Percentiles rank a stretch among this genome's conserved stretches.
Evolutionary conservation across 495 filamentous ascomycete genomes (phyloP).

Genomic region (Astrothelium macrocarpum): DNA sequence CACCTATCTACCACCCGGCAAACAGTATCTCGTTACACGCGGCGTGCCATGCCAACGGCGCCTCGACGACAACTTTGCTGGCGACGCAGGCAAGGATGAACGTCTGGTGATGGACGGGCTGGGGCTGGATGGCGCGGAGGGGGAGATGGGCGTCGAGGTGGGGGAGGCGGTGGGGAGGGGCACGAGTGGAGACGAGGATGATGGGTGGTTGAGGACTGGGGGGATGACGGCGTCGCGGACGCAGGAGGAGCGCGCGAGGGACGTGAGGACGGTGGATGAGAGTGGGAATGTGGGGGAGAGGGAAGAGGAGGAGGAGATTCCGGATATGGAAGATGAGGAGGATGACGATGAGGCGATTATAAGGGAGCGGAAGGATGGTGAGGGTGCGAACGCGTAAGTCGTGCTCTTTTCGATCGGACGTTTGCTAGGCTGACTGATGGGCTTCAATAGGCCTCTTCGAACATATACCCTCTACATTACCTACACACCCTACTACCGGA

Average conservation of each 20-base stretch:
- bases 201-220: slow-evolving; percentile 87
- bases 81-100: slow-evolving; percentile 75
- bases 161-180: slow-evolving; percentile 41
- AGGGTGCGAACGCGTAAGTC: slow-evolving; percentile 58
- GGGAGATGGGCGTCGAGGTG: background rate
- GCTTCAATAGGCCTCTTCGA: slow-evolving; percentile 55
- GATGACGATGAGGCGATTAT: slow-evolving; percentile 98
- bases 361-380: slow-evolving; percentile 51
- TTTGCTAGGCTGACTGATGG: background rate
- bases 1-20: slow-evolving; percentile 71
- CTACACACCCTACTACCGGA: slow-evolving; percentile 93
- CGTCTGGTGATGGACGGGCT: slow-evolving; percentile 71
- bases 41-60: slow-evolving; percentile 87
- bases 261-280: slow-evolving; percentile 82
- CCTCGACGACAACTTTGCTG: slow-evolving; percentile 86
- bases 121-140: background rate
- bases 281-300: slow-evolving; percentile 64
- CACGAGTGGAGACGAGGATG: slow-evolving; percentile 50
- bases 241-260: slow-evolving; percentile 61
- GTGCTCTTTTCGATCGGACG: background rate
- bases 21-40: slow-evolving; percentile 92
- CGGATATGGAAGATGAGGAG: slow-evolving; percentile 96
- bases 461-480: slow-evolving; percentile 97
- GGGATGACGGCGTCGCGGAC: slow-evolving; percentile 49
- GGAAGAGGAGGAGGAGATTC: slow-evolving; percentile 69